phyloP scores from a whole-genome alignment of 2,329 filamentous ascomycete genomes.

The Penicillium sp. region DNA sequence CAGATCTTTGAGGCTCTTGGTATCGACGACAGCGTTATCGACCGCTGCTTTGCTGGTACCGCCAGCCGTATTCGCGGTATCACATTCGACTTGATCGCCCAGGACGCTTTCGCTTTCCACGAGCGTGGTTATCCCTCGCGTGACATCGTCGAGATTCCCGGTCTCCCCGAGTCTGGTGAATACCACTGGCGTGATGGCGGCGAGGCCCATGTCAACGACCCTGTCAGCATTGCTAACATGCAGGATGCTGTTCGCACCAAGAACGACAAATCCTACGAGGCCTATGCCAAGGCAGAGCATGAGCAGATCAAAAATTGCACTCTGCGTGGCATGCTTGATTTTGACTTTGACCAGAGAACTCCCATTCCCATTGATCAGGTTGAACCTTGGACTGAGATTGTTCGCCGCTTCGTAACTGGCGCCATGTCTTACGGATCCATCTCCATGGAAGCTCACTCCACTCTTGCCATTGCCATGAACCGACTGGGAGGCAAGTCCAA shows the following conservation, averaged over 20 bases:
- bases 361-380: slow-evolving; percentile 94
- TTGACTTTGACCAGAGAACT: slow-evolving; percentile 84
- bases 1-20: slow-evolving; percentile 97
- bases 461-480: slow-evolving; percentile 95
- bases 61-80: slow-evolving; percentile 92
- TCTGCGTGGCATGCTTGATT: slow-evolving; percentile 88
- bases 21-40: slow-evolving; percentile 86
- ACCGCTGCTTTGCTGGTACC: slow-evolving; percentile 92
- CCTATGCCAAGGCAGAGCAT: slow-evolving; percentile 88
- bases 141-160: slow-evolving; percentile 72
- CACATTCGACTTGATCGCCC: slow-evolving; percentile 89
- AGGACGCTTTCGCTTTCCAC: slow-evolving; percentile 92
- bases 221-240: slow-evolving; percentile 91
- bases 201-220: slow-evolving; percentile 93
- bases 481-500: slow-evolving; percentile 94
- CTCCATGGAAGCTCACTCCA: slow-evolving; percentile 97
- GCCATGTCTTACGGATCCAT: slow-evolving; percentile 99
- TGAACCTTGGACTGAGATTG: slow-evolving; percentile 97
- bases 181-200: slow-evolving; percentile 98
- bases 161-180: slow-evolving; percentile 87
- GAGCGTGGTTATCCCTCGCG: slow-evolving; percentile 88
- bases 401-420: slow-evolving; percentile 92
- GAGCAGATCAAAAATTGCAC: slow-evolving; percentile 97
- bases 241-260: slow-evolving; percentile 95
- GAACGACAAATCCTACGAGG: slow-evolving; percentile 98